Evolutionary conservation across 1,139 yeast genomes (phyloP).

Genomic region (Suhomyces wounanorum): DNA sequence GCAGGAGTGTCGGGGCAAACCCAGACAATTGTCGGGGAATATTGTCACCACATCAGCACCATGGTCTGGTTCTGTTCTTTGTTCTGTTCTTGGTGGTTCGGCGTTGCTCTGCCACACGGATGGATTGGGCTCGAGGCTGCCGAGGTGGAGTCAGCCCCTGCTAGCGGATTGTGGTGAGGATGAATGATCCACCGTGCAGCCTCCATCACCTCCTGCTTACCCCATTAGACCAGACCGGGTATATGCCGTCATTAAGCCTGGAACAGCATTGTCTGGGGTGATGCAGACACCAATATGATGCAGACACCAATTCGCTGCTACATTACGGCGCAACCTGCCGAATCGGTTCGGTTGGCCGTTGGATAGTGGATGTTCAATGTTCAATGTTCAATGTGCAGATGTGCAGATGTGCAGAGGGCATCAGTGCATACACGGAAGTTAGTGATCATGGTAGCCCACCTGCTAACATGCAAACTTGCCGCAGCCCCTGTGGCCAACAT

Average conservation of each 20-base stretch:
- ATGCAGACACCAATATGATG: background rate
- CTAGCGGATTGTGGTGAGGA: background rate
- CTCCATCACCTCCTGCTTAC: background rate
- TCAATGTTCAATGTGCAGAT: too few species aligned
- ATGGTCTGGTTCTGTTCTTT: too few species aligned
- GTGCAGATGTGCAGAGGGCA: background rate
- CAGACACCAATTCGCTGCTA: background rate
- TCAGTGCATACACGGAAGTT: background rate
- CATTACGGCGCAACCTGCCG: conserved; percentile 1
- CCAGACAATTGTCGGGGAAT: too few species aligned
- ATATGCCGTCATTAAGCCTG: background rate
- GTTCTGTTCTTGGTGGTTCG: too few species aligned
- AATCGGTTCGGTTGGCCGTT: background rate
- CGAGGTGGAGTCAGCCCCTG: background rate
- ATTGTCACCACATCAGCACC: too few species aligned
- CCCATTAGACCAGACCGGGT: background rate
- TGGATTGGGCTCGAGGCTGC: background rate
- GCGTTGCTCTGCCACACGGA: background rate
- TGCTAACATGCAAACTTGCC: background rate
- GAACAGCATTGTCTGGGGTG: background rate
- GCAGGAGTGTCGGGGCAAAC: too few species aligned
- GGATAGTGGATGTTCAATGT: background rate
- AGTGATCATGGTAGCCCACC: background rate
- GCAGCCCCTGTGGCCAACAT: background rate
- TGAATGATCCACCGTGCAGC: background rate